Conservation (phyloP, 83 land plant genomes). For the Thuja plicata region DNA sequence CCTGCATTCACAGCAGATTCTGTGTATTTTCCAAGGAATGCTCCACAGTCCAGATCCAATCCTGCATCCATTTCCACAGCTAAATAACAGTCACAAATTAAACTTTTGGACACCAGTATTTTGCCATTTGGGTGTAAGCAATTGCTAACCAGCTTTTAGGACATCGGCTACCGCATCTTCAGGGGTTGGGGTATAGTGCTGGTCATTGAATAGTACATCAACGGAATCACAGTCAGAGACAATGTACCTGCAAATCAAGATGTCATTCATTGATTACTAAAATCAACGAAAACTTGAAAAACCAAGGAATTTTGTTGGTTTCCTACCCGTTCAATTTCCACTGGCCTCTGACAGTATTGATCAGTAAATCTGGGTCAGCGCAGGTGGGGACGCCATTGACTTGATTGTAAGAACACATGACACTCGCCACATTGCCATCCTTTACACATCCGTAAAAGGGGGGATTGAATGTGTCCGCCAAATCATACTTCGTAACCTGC, state of each 20-base stretch:
- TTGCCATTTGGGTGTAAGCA: not conserved
- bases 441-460: constrained; percentile 82
- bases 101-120: not conserved
- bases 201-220: constrained; percentile 44
- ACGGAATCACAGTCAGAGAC: constrained; percentile 84
- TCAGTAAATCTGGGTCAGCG: constrained; percentile 67
- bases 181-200: constrained; percentile 63
- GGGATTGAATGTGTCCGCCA: constrained; percentile 81
- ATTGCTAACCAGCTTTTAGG: constrained; percentile 40
- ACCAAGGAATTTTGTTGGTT: not conserved
- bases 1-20: constrained; percentile 32
- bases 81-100: not conserved
- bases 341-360: constrained; percentile 46
- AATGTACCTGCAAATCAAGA: constrained; percentile 47
- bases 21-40: constrained; percentile 28
- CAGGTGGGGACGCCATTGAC: constrained; percentile 92
- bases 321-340: constrained; percentile 85
- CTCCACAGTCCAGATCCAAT: constrained; percentile 60
- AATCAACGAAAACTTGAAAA: not conserved
- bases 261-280: not conserved
- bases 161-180: constrained; percentile 73
- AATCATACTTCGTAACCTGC: constrained; percentile 83
- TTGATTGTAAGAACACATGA: constrained; percentile 96
- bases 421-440: constrained; percentile 78
- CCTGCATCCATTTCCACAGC: constrained; percentile 21